phyloP scores from a whole-genome alignment of 2,329 filamentous ascomycete genomes.

The Leptographium wingfieldii region DNA sequence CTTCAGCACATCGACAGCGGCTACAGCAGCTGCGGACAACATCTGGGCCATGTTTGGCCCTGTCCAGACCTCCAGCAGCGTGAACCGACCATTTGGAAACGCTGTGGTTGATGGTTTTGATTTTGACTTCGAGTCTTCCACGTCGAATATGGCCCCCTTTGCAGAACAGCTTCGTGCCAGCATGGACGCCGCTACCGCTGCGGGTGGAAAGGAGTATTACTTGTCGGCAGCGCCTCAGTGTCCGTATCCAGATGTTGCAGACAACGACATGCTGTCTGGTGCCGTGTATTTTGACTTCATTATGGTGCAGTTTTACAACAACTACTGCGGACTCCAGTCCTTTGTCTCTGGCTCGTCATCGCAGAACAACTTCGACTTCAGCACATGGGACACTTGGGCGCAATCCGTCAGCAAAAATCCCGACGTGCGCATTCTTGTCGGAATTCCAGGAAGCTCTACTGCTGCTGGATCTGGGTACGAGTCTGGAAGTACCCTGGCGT shows the following conservation, averaged over 20 bases:
- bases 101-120: slow-evolving; percentile 63
- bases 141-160: slow-evolving; percentile 48
- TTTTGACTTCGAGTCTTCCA: slow-evolving; percentile 56
- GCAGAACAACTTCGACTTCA: slow-evolving; percentile 48
- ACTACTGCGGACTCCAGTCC: slow-evolving; percentile 46
- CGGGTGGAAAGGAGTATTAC: slow-evolving; percentile 39
- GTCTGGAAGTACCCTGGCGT: slow-evolving; percentile 28
- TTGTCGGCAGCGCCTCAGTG: slow-evolving; percentile 58
- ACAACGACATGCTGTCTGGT: slow-evolving; percentile 42
- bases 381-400: slow-evolving; percentile 55
- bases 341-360: slow-evolving; percentile 30
- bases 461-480: slow-evolving; percentile 45
- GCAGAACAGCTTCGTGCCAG: slow-evolving; percentile 41
- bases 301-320: slow-evolving; percentile 58
- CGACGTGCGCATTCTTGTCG: slow-evolving; percentile 48
- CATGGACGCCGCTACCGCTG: slow-evolving; percentile 37
- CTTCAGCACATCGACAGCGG: slow-evolving; percentile 40
- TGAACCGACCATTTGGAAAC: slow-evolving; percentile 52
- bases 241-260: slow-evolving; percentile 48
- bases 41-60: slow-evolving; percentile 65
- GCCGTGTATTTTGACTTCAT: slow-evolving; percentile 45
- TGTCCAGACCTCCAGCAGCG: slow-evolving; percentile 24
- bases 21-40: slow-evolving; percentile 42
- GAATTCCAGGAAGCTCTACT: slow-evolving; percentile 39
- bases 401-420: slow-evolving; percentile 42